Base-by-base conservation (phyloP, 768 basidiomycete genomes). In the Leucogyrophana mollusca region DNA sequence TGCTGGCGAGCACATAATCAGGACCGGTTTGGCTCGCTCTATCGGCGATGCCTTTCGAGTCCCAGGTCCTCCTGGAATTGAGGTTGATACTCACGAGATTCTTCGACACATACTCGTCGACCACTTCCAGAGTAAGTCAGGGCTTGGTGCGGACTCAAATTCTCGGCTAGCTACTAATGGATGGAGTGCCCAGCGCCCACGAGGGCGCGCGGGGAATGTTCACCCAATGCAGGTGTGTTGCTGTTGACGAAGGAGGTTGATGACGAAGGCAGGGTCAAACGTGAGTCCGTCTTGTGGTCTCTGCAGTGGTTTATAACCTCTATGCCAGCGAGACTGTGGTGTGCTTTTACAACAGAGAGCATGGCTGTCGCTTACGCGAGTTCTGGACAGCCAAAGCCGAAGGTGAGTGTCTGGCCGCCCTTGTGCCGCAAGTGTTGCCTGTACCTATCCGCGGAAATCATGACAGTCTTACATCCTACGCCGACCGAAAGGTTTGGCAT, bases 321-420 rank as follows among this genome's bases (percentile, higher is more conserved):
- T 45, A 39, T 36, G 37, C 21, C 36, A 87, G 88, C 76, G 23
- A 79, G 86, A 25, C 64, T 90, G 30, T 91, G 87, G 86, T 90
- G 89, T 58, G 87, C 81, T 33, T 92, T 91, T 65, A 91, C 90
- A 6, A 84, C 90, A 20, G 72, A 80, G 16, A 87, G 85, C 60
- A 90, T 92, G 87, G 86, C 89, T 0, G 71, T 91, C 44, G 87
- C 77, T 23, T 89, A 84, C 55, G 79, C 78, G 14, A 81, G 84
- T 14, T 73, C 80, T 25, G 49, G 45, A 32, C 65, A 73, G 43
- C 70, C 73, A 14, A 78, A 72, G 53, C 80, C 84, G 20, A 83
- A 80, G 74, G 90, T 85, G 63, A 30, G 58, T 45, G 16, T 30
- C 13, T 21, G 35, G 10, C 4, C 37, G 20, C 51, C 14, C 40